Percentiles rank a stretch among this genome's conserved stretches.
Conservation (phyloP, 371 early-diverging fungal genomes). For the Hamiltosporidium tvaerminnensis region DNA sequence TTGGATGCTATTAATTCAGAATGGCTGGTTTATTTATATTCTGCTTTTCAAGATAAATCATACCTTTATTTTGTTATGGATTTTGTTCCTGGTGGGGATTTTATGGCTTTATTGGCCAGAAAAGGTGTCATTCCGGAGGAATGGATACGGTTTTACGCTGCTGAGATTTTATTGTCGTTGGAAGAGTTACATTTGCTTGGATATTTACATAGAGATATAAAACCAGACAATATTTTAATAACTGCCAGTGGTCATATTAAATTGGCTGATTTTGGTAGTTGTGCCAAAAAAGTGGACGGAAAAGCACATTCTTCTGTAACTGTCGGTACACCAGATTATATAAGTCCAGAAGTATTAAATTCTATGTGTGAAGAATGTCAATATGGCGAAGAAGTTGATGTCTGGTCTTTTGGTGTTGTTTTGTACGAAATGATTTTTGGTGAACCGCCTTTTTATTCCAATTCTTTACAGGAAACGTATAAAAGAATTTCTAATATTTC, state of each 20-base stretch:
- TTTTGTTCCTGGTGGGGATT: conserved; percentile 70
- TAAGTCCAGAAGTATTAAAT: conserved; percentile 60
- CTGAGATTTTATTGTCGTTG: conserved; percentile 43
- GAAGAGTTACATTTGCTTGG: conserved; percentile 46
- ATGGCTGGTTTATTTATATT: conserved; percentile 55
- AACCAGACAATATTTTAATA: conserved; percentile 71
- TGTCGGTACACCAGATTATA: conserved; percentile 66
- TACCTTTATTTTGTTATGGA: conserved; percentile 62
- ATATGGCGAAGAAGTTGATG: conserved; percentile 58
- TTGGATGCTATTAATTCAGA: conserved; percentile 19
- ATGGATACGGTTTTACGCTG: conserved; percentile 53
- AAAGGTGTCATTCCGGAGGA: conserved; percentile 55
- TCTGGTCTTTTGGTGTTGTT: conserved; percentile 73
- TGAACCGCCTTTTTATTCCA: conserved; percentile 58
- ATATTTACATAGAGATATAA: conserved; percentile 60
- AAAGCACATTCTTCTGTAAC: conserved; percentile 56
- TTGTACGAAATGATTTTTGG: conserved; percentile 63
- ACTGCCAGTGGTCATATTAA: conserved; percentile 60
- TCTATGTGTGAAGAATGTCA: conserved; percentile 53
- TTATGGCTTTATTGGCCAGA: conserved; percentile 59
- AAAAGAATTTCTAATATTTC: conserved; percentile 54
- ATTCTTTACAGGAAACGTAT: conserved; percentile 57
- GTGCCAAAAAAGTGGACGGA: conserved; percentile 52
- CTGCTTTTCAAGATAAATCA: conserved; percentile 59
- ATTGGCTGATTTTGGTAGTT: conserved; percentile 71